Percentiles rank a stretch among this genome's conserved stretches.
These are phyloP conservation scores for Udeniomyces megalosporus DNA, from an alignment of 768 basidiomycete genomes.

Conservation along the genomic window DNA sequence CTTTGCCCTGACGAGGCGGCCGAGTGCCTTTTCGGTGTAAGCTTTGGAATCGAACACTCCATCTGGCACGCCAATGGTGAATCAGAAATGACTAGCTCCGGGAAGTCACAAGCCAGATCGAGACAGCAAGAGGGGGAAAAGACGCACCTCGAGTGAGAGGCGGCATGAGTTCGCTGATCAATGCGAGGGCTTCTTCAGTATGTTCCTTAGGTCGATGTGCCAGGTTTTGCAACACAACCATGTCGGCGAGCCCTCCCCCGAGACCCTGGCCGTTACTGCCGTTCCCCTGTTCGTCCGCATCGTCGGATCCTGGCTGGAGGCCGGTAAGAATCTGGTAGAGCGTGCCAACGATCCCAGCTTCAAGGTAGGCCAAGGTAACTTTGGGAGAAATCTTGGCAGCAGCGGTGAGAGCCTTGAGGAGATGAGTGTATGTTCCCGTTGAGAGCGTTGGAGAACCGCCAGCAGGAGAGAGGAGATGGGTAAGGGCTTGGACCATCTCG, in stretches of 20 bases:
- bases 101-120: too few species aligned
- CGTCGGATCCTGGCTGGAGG: constrained; percentile 56
- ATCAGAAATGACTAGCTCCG: too few species aligned
- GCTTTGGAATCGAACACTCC: constrained; percentile 86
- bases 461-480: constrained; percentile 65
- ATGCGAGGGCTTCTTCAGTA: constrained; percentile 77
- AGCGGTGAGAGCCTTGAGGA: constrained; percentile 72
- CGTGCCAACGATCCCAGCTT: constrained; percentile 83
- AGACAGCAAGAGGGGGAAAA: neutral
- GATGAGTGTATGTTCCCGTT: constrained; percentile 68
- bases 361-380: constrained; percentile 68
- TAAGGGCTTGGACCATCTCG: constrained; percentile 61
- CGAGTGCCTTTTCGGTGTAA: constrained; percentile 73
- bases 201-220: constrained; percentile 95
- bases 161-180: constrained; percentile 81
- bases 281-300: constrained; percentile 38
- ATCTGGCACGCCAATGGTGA: too few species aligned
- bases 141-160: constrained; percentile 71
- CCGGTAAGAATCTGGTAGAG: constrained; percentile 91
- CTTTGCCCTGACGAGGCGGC: constrained; percentile 60
- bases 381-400: constrained; percentile 76
- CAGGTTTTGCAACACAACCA: constrained; percentile 88
- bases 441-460: constrained; percentile 67
- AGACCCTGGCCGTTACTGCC: constrained; percentile 54
- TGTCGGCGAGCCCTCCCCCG: constrained; percentile 77